Percentiles rank a stretch among this genome's conserved stretches.
These are phyloP conservation scores for Coemansia sp. DNA, from an alignment of 192 early-diverging fungal genomes.

Conservation along the genomic window DNA sequence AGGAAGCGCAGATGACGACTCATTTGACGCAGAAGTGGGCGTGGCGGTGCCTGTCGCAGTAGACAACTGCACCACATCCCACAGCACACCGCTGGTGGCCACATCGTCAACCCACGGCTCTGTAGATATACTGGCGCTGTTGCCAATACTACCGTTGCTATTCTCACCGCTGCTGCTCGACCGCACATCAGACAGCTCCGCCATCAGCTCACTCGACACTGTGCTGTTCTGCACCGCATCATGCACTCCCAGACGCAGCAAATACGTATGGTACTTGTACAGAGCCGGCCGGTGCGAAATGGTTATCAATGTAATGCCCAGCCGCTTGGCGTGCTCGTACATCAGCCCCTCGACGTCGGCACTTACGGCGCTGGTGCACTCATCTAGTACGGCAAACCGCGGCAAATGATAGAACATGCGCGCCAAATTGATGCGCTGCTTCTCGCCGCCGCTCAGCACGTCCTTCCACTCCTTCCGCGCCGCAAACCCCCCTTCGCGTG, in stretches of 20 bases:
- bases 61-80: slow-evolving; percentile 50
- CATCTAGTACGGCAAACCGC: slow-evolving; percentile 92
- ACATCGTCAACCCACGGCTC: slow-evolving; percentile 47
- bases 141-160: neutral
- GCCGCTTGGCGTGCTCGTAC: slow-evolving; percentile 75
- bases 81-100: slow-evolving; percentile 42
- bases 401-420: slow-evolving; percentile 95
- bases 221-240: slow-evolving; percentile 2
- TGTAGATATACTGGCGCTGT: slow-evolving; percentile 19
- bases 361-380: slow-evolving; percentile 86
- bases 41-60: slow-evolving; percentile 10
- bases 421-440: slow-evolving; percentile 92
- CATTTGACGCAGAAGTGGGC: neutral
- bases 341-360: slow-evolving; percentile 93
- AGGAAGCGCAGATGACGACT: slow-evolving; percentile 1
- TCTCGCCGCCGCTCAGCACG: slow-evolving; percentile 94
- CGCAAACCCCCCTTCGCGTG: slow-evolving; percentile 85
- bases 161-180: slow-evolving; percentile 10
- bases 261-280: slow-evolving; percentile 95
- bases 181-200: neutral
- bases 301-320: slow-evolving; percentile 90
- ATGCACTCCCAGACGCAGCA: slow-evolving; percentile 75
- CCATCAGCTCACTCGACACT: slow-evolving; percentile 1
- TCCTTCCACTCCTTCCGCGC: slow-evolving; percentile 89
- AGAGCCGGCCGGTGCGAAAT: slow-evolving; percentile 92